Evolutionary conservation across 2,329 filamentous ascomycete species (phyloP), one percentile per base, ranked within the genome.

Genomic region (Reticulascus tulasneorum): DNA sequence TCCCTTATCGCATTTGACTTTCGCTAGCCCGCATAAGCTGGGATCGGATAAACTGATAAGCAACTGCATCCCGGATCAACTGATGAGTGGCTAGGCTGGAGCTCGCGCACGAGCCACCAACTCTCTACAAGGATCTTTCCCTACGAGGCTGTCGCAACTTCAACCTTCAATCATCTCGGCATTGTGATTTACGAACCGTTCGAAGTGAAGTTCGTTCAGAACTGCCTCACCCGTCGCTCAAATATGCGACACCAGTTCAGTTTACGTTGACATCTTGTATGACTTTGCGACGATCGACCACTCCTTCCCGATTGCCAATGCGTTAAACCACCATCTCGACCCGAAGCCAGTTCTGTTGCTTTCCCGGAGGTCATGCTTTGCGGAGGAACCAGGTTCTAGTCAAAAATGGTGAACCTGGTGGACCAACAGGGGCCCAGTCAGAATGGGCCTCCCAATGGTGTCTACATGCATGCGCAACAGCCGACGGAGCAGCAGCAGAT

Each of bases 81-180:
- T 40, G 37, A 29, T 29, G 22, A 42, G 37, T 37, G 37, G 40
- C 22, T 23, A 26, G 37, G 31, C 39, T 27, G 34, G 28, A 42
- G 34, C 34, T 41, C 34, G 20, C 26, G 41, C 41, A 46, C 43
- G 35, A 37, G 26, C 43, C 31, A 38, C 2, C 20, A n/a, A 27
- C 20, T 10, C 13, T 20, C 22, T 23, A 41, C 44, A 38, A 40
- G 44, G 44, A 38, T 46, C 38, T 13, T 32, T 35, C 38, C 21
- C 24, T 31, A 23, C 44, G 33, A 46, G 44, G 44, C 44, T 45
- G 41, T 46, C 44, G 44, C 44, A 45, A 46, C 41, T 35, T 26
- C 35, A 24, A 33, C 42, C 37, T 31, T 38, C 28, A n/a, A n/a
- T n/a, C 39, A 38, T 25, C 29, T 33, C 24, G 16, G 28, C 8